Evolutionary conservation across 306 rosid species (phyloP).

Genomic region (Abrus pulchellus): DNA sequence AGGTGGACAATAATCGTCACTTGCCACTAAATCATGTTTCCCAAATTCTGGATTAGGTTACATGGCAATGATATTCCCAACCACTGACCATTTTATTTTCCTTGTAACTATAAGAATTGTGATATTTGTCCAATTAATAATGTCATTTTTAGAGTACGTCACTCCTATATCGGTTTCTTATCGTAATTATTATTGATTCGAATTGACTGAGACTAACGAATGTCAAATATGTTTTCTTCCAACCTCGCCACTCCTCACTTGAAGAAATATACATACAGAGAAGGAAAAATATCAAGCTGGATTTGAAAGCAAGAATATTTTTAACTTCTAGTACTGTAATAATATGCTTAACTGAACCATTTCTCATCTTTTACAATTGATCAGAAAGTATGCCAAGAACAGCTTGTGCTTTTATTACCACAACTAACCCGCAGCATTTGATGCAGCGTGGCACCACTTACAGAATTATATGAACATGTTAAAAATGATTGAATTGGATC

Average conservation of each 20-base stretch:
- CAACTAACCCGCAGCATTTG: constrained; percentile 13
- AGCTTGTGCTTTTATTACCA: background rate
- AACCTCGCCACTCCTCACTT: background rate
- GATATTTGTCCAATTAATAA: background rate
- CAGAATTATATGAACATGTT: constrained; percentile 22
- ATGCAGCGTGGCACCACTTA: constrained; percentile 5
- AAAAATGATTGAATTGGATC: constrained; percentile 40
- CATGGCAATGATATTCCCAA: background rate
- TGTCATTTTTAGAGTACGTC: background rate
- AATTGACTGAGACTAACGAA: constrained; percentile 7
- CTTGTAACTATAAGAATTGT: background rate
- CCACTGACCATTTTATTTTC: constrained; percentile 9
- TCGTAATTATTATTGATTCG: background rate
- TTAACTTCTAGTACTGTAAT: background rate
- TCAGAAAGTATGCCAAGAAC: constrained; percentile 3
- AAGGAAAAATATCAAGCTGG: constrained; percentile 3
- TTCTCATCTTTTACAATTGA: constrained; percentile 13
- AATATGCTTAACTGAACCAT: background rate
- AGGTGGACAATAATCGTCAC: background rate
- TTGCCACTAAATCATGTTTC: background rate
- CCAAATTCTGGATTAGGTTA: background rate
- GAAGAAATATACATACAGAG: background rate
- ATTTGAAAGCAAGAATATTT: background rate
- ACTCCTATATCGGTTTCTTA: background rate
- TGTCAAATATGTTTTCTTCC: constrained; percentile 18